phyloP scores from a whole-genome alignment of 2,329 filamentous ascomycete genomes.

The Trichoderma endophyticum region DNA sequence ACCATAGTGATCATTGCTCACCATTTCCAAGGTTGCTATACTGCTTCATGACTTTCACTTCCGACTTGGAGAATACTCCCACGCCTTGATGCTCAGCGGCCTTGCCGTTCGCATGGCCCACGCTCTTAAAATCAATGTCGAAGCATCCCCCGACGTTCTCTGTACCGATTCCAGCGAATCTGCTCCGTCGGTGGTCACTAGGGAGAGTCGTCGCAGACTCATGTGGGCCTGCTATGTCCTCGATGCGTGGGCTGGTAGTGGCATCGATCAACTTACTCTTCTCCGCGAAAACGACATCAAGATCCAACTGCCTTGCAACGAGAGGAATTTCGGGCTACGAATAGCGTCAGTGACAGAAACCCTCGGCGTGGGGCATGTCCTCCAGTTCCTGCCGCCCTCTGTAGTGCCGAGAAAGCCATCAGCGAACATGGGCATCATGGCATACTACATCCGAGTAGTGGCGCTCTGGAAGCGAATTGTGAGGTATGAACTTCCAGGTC shows the following conservation, averaged over 20 bases:
- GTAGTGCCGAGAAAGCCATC: constrained; percentile 39
- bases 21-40: constrained; percentile 33
- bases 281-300: constrained; percentile 41
- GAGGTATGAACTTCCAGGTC: constrained; percentile 23
- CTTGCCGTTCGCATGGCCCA: constrained; percentile 42
- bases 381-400: constrained; percentile 39
- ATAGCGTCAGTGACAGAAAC: constrained; percentile 41
- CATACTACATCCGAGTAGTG: constrained; percentile 42
- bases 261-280: constrained; percentile 38
- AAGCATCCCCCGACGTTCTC: constrained; percentile 38
- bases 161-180: constrained; percentile 33
- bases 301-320: constrained; percentile 40
- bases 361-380: constrained; percentile 39
- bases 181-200: constrained; percentile 35
- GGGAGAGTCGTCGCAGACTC: constrained; percentile 38
- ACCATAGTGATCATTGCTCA: background rate
- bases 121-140: constrained; percentile 39
- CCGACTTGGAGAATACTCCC: constrained; percentile 38
- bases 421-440: constrained; percentile 44
- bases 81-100: constrained; percentile 42
- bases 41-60: constrained; percentile 41
- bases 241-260: constrained; percentile 40
- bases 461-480: constrained; percentile 41
- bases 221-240: constrained; percentile 44
- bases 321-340: constrained; percentile 41